Percentiles rank a stretch among this genome's conserved stretches.
These are phyloP conservation scores for Paraconiothyrium sp. DNA, from an alignment of 2,329 filamentous ascomycete genomes.

Conservation along the genomic window DNA sequence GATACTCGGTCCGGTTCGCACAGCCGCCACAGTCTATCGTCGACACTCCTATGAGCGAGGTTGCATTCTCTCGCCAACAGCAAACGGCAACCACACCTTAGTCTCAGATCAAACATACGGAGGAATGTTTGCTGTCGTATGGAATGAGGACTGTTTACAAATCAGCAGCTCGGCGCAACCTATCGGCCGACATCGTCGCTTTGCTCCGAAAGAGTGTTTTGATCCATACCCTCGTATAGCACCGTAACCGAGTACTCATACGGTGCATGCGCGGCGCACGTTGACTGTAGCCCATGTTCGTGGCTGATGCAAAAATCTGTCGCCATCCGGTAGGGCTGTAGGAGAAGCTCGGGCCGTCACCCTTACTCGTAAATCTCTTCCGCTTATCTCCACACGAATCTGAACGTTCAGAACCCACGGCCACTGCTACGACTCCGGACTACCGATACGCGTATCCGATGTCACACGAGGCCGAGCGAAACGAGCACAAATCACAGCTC, in stretches of 20 bases:
- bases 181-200: conserved; percentile 1
- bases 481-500: background rate
- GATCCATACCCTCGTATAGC: background rate
- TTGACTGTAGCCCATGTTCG: background rate
- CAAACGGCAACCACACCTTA: background rate
- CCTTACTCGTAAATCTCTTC: conserved; percentile 13
- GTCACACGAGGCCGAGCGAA: background rate
- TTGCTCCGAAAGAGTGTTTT: background rate
- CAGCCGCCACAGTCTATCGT: background rate
- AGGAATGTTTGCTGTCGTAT: background rate
- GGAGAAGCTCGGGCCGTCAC: conserved; percentile 7
- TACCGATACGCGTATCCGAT: background rate
- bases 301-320: conserved; percentile 3
- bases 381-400: conserved; percentile 10
- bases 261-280: conserved; percentile 8
- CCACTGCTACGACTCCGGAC: background rate
- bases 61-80: conserved; percentile 1
- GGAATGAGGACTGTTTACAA: background rate
- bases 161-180: background rate
- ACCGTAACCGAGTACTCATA: background rate
- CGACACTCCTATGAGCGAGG: no score
- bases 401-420: background rate
- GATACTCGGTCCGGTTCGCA: background rate
- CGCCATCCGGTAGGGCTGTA: conserved; percentile 9
- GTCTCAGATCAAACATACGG: background rate